A percentile compares a stretch with the other conserved stretches of the same genome.
Conservation (phyloP, 345 rosid species). For the Cochlearia excelsa region DNA sequence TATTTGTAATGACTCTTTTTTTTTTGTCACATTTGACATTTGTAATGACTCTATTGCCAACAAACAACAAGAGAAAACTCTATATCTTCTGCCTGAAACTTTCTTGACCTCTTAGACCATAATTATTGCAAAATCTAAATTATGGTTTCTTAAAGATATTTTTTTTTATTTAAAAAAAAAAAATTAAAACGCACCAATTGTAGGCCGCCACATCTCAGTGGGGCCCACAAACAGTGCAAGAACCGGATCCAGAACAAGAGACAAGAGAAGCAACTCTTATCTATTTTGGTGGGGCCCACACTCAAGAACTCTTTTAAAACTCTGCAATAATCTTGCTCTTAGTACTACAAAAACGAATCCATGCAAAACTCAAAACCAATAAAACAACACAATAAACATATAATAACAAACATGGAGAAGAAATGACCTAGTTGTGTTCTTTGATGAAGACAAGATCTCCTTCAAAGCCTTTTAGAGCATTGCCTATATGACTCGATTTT, state of each 20-base stretch:
- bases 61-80: conserved; percentile 86
- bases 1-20: not conserved
- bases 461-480: conserved; percentile 91
- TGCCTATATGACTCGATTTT: conserved; percentile 92
- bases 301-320: too few species aligned
- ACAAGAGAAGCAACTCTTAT: too few species aligned
- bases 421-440: conserved; percentile 61
- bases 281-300: too few species aligned
- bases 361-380: conserved; percentile 5
- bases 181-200: too few species aligned
- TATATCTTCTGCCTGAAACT: conserved; percentile 95
- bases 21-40: too few species aligned
- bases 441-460: conserved; percentile 85
- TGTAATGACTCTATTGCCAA: conserved; percentile 1
- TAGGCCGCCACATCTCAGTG: too few species aligned
- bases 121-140: too few species aligned
- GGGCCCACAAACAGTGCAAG: too few species aligned
- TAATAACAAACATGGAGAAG: conserved; percentile 34
- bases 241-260: too few species aligned
- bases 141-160: too few species aligned
- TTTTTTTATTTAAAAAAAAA: too few species aligned
- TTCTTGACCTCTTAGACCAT: conserved; percentile 62
- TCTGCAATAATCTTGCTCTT: conserved; percentile 3
- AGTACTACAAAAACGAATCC: conserved; percentile 47
- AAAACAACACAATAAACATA: not conserved